phyloP scores from a whole-genome alignment of 352 stramenopile species.

The Phytophthora palmivora region DNA sequence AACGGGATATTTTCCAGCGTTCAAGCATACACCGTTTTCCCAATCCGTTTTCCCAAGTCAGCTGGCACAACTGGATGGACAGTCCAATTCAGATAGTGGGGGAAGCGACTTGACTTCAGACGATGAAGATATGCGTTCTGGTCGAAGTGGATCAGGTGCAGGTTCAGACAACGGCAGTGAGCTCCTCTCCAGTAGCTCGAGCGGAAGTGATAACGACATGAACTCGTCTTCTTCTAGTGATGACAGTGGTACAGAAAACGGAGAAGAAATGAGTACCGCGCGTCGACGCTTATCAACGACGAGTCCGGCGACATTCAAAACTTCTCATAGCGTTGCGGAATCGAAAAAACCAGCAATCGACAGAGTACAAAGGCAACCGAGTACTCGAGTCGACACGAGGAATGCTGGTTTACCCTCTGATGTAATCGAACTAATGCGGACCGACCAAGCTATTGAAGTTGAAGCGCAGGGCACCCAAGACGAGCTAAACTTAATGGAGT shows the following conservation, averaged over 20 bases:
- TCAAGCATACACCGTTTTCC: constrained; percentile 41
- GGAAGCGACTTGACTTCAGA: constrained; percentile 59
- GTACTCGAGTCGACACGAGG: constrained; percentile 36
- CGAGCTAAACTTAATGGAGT: constrained; percentile 83
- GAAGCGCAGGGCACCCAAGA: constrained; percentile 60
- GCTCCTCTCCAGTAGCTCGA: constrained; percentile 59
- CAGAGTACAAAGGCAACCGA: constrained; percentile 35
- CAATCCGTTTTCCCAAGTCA: constrained; percentile 22
- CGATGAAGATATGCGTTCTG: constrained; percentile 54
- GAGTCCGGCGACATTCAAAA: not conserved
- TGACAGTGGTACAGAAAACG: constrained; percentile 42
- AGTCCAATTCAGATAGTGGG: constrained; percentile 65
- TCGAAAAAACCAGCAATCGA: constrained; percentile 19
- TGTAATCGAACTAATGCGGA: constrained; percentile 83
- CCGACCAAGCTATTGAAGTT: constrained; percentile 57
- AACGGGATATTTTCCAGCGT: constrained; percentile 48
- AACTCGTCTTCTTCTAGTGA: constrained; percentile 47
- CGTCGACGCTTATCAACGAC: constrained; percentile 21
- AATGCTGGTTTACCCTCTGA: constrained; percentile 48
- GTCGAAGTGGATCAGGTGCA: constrained; percentile 38
- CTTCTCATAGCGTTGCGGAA: constrained; percentile 3
- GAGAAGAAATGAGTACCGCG: constrained; percentile 10
- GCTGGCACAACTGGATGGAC: constrained; percentile 56
- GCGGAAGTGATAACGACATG: constrained; percentile 58
- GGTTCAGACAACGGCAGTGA: constrained; percentile 53